A percentile compares a stretch with the other conserved stretches of the same genome.
Evolutionary conservation across 768 basidiomycete genomes (phyloP).

Genomic region (Kwoniella botswanensis): DNA sequence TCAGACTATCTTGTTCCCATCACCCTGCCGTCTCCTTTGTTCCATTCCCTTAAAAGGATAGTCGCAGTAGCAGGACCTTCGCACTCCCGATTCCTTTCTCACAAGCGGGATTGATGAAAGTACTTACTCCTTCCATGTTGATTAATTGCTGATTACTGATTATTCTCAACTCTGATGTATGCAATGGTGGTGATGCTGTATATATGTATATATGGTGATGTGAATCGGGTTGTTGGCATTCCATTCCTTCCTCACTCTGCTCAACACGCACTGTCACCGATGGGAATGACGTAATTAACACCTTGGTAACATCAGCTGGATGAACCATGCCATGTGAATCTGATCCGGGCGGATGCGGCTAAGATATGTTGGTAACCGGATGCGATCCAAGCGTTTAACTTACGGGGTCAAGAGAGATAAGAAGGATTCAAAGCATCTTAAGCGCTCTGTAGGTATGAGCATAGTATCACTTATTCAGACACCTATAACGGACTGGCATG

Average conservation of each 20-base stretch:
- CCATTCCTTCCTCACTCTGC: no score
- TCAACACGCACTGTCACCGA: no score
- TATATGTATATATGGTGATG: no score
- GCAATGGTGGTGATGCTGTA: no score
- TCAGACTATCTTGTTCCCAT: not conserved
- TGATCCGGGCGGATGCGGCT: not conserved
- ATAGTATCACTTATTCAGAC: no score
- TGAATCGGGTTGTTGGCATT: no score
- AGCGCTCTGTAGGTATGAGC: not conserved
- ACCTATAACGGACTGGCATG: no score
- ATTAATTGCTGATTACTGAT: not conserved
- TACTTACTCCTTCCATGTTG: slow-evolving; percentile 33
- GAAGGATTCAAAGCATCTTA: not conserved
- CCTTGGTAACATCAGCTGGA: not conserved
- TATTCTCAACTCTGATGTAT: not conserved
- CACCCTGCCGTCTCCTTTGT: not conserved
- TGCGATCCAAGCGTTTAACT: not conserved
- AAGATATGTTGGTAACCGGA: not conserved
- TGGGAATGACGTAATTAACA: no score
- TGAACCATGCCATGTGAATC: not conserved
- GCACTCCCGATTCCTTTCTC: no score
- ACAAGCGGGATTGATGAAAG: no score
- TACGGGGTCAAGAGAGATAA: not conserved
- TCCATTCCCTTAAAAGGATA: not conserved
- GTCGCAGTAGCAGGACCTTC: not conserved